A percentile compares a stretch with the other conserved stretches of the same genome.
These are phyloP conservation scores for Coemansia aciculifera DNA, from an alignment of 192 early-diverging fungal genomes.

Conservation along the genomic window DNA sequence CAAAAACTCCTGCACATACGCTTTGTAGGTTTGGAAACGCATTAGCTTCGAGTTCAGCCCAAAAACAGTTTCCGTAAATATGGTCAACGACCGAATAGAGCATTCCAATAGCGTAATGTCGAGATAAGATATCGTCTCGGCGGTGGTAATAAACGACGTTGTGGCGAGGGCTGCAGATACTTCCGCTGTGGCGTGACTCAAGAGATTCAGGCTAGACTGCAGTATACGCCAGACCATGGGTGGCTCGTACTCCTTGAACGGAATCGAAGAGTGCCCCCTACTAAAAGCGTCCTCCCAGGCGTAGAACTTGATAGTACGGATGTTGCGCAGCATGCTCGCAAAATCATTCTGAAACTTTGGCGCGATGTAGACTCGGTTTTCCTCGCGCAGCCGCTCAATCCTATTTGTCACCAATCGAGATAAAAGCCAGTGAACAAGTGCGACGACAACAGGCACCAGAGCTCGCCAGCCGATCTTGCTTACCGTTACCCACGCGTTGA, in stretches of 20 bases:
- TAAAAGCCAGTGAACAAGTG: constrained; percentile 4
- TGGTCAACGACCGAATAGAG: constrained; percentile 26
- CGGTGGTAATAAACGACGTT: constrained; percentile 52
- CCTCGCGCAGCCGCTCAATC: constrained; percentile 1
- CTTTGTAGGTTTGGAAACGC: neutral
- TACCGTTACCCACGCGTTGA: constrained; percentile 28
- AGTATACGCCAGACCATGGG: constrained; percentile 30
- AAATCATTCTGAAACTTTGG: constrained; percentile 9
- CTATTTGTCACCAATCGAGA: neutral
- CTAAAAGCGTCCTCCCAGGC: constrained; percentile 56
- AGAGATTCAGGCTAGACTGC: constrained; percentile 12
- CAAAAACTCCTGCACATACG: constrained; percentile 8
- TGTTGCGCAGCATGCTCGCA: constrained; percentile 38
- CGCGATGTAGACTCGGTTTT: neutral
- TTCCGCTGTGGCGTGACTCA: constrained; percentile 46
- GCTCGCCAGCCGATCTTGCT: constrained; percentile 32
- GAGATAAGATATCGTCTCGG: constrained; percentile 13
- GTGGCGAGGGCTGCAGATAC: constrained; percentile 59
- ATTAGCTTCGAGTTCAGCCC: neutral
- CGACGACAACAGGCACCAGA: constrained; percentile 24
- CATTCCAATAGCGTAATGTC: constrained; percentile 19
- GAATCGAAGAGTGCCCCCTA: neutral
- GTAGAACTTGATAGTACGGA: constrained; percentile 67
- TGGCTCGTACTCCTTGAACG: constrained; percentile 2
- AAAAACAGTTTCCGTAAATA: constrained; percentile 3